These are phyloP conservation scores for Myxozyma lipomycoides DNA, from an alignment of 805 yeast species.

Conservation along the genomic window DNA sequence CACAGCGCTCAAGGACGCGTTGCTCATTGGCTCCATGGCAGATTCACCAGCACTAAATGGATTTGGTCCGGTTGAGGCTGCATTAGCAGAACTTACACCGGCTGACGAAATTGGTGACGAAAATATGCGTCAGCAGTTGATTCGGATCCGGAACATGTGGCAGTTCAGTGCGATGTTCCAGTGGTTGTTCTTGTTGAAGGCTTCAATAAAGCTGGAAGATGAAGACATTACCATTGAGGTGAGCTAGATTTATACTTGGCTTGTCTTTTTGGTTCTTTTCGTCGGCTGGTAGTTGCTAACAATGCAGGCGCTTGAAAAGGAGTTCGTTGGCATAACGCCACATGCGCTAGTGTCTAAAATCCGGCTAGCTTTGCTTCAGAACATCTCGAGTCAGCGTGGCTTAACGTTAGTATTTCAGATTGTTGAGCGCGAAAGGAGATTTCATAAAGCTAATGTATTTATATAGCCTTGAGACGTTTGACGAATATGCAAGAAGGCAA, in stretches of 20 bases:
- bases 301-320: slow-evolving; percentile 36
- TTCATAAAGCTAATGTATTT: not conserved
- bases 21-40: no score
- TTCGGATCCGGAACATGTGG: slow-evolving; percentile 34
- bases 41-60: no score
- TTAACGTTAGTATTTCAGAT: slow-evolving; percentile 11
- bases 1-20: no score
- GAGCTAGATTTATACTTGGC: not conserved
- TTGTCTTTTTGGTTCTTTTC: not conserved
- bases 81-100: slow-evolving; percentile 19
- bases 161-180: slow-evolving; percentile 34
- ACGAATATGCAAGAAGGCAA: slow-evolving; percentile 25
- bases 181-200: slow-evolving; percentile 33
- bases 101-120: slow-evolving; percentile 20
- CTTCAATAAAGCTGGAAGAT: slow-evolving; percentile 28
- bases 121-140: slow-evolving; percentile 15
- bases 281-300: not conserved
- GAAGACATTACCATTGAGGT: slow-evolving; percentile 32
- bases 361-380: slow-evolving; percentile 21
- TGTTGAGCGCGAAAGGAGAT: not conserved
- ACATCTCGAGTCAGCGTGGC: slow-evolving; percentile 21
- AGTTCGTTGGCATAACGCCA: slow-evolving; percentile 32
- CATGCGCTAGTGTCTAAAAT: slow-evolving; percentile 22
- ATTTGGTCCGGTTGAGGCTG: slow-evolving; percentile 20
- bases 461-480: slow-evolving; percentile 20